phyloP scores from a whole-genome alignment of 129 eudicot genomes.

The Oenanthe sinensis region DNA sequence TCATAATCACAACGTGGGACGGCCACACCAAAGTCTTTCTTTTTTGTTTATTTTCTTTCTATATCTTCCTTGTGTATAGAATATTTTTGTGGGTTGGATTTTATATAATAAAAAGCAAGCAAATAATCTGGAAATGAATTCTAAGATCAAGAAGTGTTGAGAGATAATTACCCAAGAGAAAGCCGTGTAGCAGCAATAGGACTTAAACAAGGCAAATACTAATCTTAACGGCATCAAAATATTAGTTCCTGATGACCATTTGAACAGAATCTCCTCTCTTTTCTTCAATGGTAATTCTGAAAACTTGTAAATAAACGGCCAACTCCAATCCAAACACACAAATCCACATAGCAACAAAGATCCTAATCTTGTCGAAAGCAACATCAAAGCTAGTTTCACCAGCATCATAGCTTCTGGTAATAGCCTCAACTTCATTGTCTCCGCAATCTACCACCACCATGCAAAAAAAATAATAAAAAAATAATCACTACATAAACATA shows the following conservation, averaged over 20 bases:
- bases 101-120: no score
- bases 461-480: neutral
- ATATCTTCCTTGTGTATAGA: neutral
- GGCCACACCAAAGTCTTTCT: neutral
- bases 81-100: neutral
- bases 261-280: conserved; percentile 68
- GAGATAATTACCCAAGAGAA: conserved; percentile 46
- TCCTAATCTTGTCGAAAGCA: conserved; percentile 75
- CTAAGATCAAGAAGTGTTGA: neutral
- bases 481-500: no score
- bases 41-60: neutral
- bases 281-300: conserved; percentile 47
- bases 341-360: conserved; percentile 66
- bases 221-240: conserved; percentile 41
- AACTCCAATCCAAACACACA: conserved; percentile 55
- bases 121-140: no score
- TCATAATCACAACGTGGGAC: neutral
- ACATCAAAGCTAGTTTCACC: conserved; percentile 30
- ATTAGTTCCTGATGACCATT: conserved; percentile 48
- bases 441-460: conserved; percentile 43
- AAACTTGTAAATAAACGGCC: conserved; percentile 77
- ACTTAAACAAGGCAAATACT: conserved; percentile 47
- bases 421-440: conserved; percentile 43
- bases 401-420: conserved; percentile 45
- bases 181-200: conserved; percentile 35